Percentiles rank a stretch among this genome's conserved stretches.
phyloP scores from a whole-genome alignment of 2,329 filamentous ascomycete species.

The Gyromitra esculenta region DNA sequence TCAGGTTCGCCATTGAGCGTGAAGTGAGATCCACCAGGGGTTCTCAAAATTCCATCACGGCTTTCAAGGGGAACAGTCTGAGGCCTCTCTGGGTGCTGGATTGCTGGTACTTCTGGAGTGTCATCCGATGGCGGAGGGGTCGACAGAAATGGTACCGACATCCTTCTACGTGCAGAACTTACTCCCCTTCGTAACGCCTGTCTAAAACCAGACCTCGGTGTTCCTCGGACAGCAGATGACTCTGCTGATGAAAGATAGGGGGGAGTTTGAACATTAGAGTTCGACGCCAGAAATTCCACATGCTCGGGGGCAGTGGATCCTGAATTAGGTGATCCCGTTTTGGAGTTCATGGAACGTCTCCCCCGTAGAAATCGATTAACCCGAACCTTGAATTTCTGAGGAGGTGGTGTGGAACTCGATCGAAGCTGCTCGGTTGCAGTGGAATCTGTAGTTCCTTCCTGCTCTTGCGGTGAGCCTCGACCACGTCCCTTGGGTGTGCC shows the following conservation, averaged over 20 bases:
- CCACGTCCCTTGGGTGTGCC: slow-evolving; percentile 33
- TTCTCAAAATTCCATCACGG: slow-evolving; percentile 4
- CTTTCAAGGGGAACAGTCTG: slow-evolving; percentile 26
- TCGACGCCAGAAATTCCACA: slow-evolving; percentile 4
- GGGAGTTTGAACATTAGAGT: slow-evolving; percentile 29
- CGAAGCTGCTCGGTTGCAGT: slow-evolving; percentile 20
- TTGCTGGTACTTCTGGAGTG: slow-evolving; percentile 1
- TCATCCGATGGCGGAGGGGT: slow-evolving; percentile 25
- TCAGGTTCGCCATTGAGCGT: slow-evolving; percentile 9
- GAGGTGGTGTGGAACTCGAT: slow-evolving; percentile 34
- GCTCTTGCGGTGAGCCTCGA: slow-evolving; percentile 27
- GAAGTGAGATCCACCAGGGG: slow-evolving; percentile 23
- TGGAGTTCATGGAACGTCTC: slow-evolving; percentile 25
- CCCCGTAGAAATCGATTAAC: slow-evolving; percentile 48
- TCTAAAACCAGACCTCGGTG: slow-evolving; percentile 33
- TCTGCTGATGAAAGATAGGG: slow-evolving; percentile 34
- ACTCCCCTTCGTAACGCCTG: slow-evolving; percentile 34
- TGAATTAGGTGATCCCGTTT: slow-evolving; percentile 31
- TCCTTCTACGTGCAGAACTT: slow-evolving; percentile 41
- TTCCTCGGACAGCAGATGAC: slow-evolving; percentile 36
- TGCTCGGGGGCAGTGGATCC: slow-evolving; percentile 11
- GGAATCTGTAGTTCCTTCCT: not conserved
- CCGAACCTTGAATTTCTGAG: slow-evolving; percentile 34
- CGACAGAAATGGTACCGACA: slow-evolving; percentile 48
- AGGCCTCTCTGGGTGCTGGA: slow-evolving; percentile 31